These are phyloP conservation scores for Rhizopus delemar DNA, from an alignment of 371 early-diverging fungal species.

Conservation along the genomic window DNA sequence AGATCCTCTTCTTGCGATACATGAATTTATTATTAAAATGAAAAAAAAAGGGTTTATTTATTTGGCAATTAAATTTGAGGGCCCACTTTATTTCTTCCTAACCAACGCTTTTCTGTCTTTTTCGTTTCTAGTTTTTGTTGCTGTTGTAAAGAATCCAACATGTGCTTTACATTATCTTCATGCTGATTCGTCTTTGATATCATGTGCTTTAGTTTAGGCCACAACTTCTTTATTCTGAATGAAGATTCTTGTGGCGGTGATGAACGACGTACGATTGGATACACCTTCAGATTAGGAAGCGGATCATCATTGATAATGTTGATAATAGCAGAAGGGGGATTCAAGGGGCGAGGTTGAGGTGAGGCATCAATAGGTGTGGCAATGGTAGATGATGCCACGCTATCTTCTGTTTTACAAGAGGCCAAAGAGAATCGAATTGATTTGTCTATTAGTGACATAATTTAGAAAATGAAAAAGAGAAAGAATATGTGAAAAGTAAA, in stretches of 20 bases:
- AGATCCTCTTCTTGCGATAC: slow-evolving; percentile 29
- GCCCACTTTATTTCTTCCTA: slow-evolving; percentile 28
- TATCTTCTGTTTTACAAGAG: slow-evolving; percentile 44
- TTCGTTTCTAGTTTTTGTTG: slow-evolving; percentile 12
- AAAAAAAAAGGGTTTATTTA: slow-evolving; percentile 12
- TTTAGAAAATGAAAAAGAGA: slow-evolving; percentile 15
- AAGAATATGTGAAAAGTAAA: slow-evolving; percentile 7
- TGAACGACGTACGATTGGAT: slow-evolving; percentile 26
- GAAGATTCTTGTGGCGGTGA: slow-evolving; percentile 10
- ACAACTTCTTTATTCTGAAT: slow-evolving; percentile 17
- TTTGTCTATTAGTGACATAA: slow-evolving; percentile 7
- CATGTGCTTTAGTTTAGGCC: slow-evolving; percentile 38
- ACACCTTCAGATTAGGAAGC: slow-evolving; percentile 22
- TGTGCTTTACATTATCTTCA: slow-evolving; percentile 8
- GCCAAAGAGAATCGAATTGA: slow-evolving; percentile 32
- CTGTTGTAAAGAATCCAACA: slow-evolving; percentile 19
- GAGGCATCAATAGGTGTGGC: slow-evolving; percentile 45
- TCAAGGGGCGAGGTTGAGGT: slow-evolving; percentile 28
- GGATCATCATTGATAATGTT: slow-evolving; percentile 38
- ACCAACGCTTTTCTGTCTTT: slow-evolving; percentile 21
- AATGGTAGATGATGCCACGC: slow-evolving; percentile 29
- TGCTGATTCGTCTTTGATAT: slow-evolving; percentile 14
- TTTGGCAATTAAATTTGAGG: slow-evolving; percentile 20
- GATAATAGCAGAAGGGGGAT: slow-evolving; percentile 30
- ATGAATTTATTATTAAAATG: slow-evolving; percentile 5